Percentiles rank a stretch among this genome's conserved stretches.
Conservation (phyloP, 2,329 filamentous ascomycete species). For the Gnomoniopsis smithogilvyi region DNA sequence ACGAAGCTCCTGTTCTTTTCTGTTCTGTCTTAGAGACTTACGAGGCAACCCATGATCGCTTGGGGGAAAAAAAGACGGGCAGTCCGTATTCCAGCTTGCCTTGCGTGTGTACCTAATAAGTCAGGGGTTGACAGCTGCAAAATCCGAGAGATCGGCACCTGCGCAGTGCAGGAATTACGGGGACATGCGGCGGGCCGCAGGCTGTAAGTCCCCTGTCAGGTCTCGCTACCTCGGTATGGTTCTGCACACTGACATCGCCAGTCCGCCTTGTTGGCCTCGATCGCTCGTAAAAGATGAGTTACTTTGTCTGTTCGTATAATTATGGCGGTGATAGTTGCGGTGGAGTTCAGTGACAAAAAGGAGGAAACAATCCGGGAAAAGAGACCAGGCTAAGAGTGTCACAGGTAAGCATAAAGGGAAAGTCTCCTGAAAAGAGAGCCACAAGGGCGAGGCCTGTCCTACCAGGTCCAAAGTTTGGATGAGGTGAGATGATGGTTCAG, state of each 20-base stretch:
- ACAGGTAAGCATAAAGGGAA: not conserved
- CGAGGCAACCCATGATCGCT: conserved; percentile 18
- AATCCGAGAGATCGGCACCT: conserved; percentile 1
- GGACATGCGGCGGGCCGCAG: not conserved
- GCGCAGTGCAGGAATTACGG: not conserved
- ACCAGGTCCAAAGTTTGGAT: not conserved
- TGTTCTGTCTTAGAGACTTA: conserved; percentile 10
- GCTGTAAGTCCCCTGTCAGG: not conserved
- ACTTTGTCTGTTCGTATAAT: conserved; percentile 20
- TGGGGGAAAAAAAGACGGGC: conserved; percentile 1
- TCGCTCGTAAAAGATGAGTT: not conserved
- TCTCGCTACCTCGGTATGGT: not conserved
- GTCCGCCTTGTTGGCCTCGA: not conserved
- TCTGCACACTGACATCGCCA: not conserved
- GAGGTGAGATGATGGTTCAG: not conserved
- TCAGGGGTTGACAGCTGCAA: conserved; percentile 2
- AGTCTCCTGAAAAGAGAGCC: not conserved
- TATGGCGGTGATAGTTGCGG: not conserved
- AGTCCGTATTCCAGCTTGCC: conserved; percentile 11
- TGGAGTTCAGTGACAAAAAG: not conserved
- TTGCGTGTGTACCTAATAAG: not conserved
- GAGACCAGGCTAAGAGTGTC: not conserved
- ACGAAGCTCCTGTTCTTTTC: not conserved
- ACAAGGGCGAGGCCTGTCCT: not conserved
- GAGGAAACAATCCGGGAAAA: not conserved